Conservation (phyloP, 139 green algal genomes). For the Chlamydomonas incerta region DNA sequence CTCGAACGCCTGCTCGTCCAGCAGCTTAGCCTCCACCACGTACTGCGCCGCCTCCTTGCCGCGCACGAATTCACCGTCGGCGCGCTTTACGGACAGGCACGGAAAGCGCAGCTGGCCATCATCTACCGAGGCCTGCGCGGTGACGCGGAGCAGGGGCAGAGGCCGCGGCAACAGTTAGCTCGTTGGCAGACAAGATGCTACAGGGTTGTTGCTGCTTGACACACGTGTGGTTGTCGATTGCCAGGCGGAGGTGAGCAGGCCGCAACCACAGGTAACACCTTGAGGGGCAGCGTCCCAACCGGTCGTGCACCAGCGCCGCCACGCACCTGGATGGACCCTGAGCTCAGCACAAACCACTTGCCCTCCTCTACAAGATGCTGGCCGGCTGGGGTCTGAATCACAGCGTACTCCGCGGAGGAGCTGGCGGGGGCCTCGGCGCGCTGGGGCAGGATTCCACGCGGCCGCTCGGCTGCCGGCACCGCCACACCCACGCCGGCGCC, state of each 20-base stretch:
- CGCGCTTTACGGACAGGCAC: background rate
- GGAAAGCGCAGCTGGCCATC: slow-evolving; percentile 27
- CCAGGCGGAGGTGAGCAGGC: no score
- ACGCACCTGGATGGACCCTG: background rate
- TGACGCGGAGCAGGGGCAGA: background rate
- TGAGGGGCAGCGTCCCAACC: no score
- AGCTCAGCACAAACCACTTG: slow-evolving; percentile 30
- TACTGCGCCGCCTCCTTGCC: slow-evolving; percentile 2
- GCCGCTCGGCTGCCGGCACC: no score
- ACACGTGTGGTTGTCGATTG: no score
- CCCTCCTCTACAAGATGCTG: slow-evolving; percentile 38
- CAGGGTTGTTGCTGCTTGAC: background rate
- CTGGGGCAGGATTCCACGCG: no score
- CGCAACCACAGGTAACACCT: no score
- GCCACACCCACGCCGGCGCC: no score
- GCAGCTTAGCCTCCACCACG: slow-evolving; percentile 35
- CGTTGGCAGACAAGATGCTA: no score
- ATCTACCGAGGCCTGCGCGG: background rate
- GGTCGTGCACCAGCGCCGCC: no score
- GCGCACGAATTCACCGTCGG: slow-evolving; percentile 22
- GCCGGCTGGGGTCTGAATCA: background rate
- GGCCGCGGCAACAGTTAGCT: no score
- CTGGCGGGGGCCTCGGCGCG: no score
- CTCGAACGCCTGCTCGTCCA: slow-evolving; percentile 27
- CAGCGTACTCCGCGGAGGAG: slow-evolving; percentile 19